These are phyloP conservation scores for Triticum aestivum DNA, from an alignment of 176 grass and related monocot genomes.

Conservation along the genomic window DNA sequence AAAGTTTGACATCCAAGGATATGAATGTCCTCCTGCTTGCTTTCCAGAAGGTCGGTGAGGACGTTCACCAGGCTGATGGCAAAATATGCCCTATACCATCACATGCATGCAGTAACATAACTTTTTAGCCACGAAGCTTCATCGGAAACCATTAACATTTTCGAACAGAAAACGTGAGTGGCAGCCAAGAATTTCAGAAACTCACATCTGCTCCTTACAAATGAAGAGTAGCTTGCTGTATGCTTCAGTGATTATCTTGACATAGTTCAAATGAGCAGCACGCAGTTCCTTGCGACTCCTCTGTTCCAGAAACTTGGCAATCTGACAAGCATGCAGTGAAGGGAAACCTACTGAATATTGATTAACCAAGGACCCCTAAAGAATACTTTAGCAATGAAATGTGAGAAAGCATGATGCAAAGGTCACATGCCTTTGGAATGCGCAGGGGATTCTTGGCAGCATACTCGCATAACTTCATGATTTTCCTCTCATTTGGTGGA, in stretches of 20 bases:
- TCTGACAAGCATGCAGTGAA: slow-evolving; percentile 46
- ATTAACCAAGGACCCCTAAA: slow-evolving; percentile 6
- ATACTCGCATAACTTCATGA: slow-evolving; percentile 97
- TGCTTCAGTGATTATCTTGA: slow-evolving; percentile 90
- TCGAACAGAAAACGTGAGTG: neutral
- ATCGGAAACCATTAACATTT: slow-evolving; percentile 4
- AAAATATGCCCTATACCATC: slow-evolving; percentile 87
- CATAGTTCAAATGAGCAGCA: slow-evolving; percentile 65
- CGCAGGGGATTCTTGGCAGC: slow-evolving; percentile 91
- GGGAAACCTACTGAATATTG: slow-evolving; percentile 4
- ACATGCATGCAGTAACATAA: slow-evolving; percentile 28
- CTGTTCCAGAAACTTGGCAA: slow-evolving; percentile 92
- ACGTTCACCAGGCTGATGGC: slow-evolving; percentile 87
- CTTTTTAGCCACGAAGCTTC: slow-evolving; percentile 4
- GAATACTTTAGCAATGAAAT: neutral
- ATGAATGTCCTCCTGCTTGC: slow-evolving; percentile 82
- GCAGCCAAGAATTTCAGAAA: slow-evolving; percentile 25
- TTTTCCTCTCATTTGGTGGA: slow-evolving; percentile 84
- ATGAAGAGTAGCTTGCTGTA: slow-evolving; percentile 92
- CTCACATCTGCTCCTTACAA: slow-evolving; percentile 97
- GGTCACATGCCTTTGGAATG: slow-evolving; percentile 72
- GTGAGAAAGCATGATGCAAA: slow-evolving; percentile 23
- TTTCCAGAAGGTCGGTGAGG: slow-evolving; percentile 84
- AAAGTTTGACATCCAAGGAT: slow-evolving; percentile 95
- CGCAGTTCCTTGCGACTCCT: slow-evolving; percentile 86